These are phyloP conservation scores for Apophysomyces variabilis DNA, from an alignment of 371 early-diverging fungal genomes.

Conservation along the genomic window DNA sequence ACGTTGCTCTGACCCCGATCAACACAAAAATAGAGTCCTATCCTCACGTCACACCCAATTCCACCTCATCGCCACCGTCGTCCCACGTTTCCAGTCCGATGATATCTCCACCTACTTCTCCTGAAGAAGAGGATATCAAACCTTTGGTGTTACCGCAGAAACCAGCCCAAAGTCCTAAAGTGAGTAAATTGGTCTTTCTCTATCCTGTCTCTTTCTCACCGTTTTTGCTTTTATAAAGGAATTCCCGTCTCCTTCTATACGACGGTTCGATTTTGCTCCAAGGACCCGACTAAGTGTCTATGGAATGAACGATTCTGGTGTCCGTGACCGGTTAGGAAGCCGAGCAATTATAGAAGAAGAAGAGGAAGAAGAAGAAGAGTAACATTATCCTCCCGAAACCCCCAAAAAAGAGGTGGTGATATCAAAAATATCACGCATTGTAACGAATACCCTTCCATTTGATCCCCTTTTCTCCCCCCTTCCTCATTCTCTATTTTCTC, in stretches of 20 bases:
- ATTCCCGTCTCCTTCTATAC: neutral
- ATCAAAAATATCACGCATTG: neutral
- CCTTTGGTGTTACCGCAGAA: neutral
- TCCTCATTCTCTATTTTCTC: too few relatives aligned
- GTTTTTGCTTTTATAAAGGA: neutral
- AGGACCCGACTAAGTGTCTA: slow-evolving; percentile 44
- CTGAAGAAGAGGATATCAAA: slow-evolving; percentile 1
- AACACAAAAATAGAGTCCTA: neutral
- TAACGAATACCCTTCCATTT: slow-evolving; percentile 8
- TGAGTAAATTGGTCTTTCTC: neutral
- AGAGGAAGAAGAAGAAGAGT: slow-evolving; percentile 69
- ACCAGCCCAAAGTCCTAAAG: neutral
- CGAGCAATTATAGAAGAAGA: slow-evolving; percentile 72
- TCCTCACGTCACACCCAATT: neutral
- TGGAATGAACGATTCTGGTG: slow-evolving; percentile 40
- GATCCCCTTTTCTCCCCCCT: too few relatives aligned
- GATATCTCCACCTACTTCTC: slow-evolving; percentile 7
- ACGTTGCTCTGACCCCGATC: neutral
- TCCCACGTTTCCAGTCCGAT: neutral
- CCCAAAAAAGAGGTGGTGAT: neutral
- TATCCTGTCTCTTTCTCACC: neutral
- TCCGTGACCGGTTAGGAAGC: slow-evolving; percentile 45
- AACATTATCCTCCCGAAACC: neutral
- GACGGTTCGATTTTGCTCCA: slow-evolving; percentile 39
- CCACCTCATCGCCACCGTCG: neutral